A percentile compares a stretch with the other conserved stretches of the same genome.
These are phyloP conservation scores for Platismatia glauca DNA, from an alignment of 495 filamentous ascomycete genomes.

Conservation along the genomic window DNA sequence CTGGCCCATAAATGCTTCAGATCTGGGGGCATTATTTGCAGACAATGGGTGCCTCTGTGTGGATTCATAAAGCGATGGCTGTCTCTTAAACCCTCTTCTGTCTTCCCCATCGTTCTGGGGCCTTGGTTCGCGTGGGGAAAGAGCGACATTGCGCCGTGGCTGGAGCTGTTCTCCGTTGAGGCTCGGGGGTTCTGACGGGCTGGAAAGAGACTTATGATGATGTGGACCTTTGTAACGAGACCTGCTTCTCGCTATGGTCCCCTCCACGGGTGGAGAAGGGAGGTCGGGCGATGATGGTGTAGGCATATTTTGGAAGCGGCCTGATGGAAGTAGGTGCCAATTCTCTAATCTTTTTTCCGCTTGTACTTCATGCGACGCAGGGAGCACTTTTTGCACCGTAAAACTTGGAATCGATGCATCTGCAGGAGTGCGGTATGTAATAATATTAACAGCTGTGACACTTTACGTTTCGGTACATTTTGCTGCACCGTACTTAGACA, in stretches of 20 bases:
- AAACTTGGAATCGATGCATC: background rate
- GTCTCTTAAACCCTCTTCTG: background rate
- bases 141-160: background rate
- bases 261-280: background rate
- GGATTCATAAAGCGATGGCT: background rate
- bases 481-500: too few species aligned
- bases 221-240: slow-evolving; percentile 23
- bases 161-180: slow-evolving; percentile 4
- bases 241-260: slow-evolving; percentile 17
- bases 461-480: too few species aligned
- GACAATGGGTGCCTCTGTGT: background rate
- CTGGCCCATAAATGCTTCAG: background rate
- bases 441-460: too few species aligned
- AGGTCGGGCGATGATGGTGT: background rate
- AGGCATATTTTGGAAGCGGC: background rate
- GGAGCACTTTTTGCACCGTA: background rate
- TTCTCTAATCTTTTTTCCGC: background rate
- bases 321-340: background rate
- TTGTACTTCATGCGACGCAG: background rate
- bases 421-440: background rate
- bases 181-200: background rate
- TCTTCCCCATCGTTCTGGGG: background rate
- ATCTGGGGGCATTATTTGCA: background rate
- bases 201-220: background rate
- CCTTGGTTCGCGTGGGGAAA: background rate